Evolutionary conservation across 805 yeast species (phyloP).

Genomic region (Ogataea wickerhamii): DNA sequence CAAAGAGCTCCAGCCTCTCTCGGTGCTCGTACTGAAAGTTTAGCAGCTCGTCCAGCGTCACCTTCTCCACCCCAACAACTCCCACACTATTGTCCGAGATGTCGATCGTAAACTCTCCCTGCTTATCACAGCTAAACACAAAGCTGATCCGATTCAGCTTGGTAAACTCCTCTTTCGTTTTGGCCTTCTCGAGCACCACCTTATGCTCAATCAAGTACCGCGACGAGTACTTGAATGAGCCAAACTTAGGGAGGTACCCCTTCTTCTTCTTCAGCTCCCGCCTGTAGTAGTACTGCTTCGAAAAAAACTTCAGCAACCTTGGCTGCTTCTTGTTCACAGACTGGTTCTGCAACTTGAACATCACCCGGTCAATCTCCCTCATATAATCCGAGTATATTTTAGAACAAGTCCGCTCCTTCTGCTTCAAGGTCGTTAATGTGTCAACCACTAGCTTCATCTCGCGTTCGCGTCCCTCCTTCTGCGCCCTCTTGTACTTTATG

Average conservation of each 20-base stretch:
- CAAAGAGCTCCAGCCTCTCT: conserved; percentile 52
- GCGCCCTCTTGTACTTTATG: conserved; percentile 48
- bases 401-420: conserved; percentile 43
- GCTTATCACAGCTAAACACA: conserved; percentile 70
- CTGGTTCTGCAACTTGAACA: conserved; percentile 41
- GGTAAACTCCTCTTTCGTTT: conserved; percentile 30
- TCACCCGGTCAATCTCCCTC: conserved; percentile 42
- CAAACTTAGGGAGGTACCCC: conserved; percentile 69
- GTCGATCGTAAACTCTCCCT: conserved; percentile 70
- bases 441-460: conserved; percentile 41
- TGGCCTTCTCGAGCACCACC: conserved; percentile 49
- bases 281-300: conserved; percentile 73
- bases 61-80: conserved; percentile 39
- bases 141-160: conserved; percentile 67
- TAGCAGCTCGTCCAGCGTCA: conserved; percentile 70
- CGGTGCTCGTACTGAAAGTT: conserved; percentile 70
- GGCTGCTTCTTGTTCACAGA: conserved; percentile 44
- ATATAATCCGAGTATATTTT: conserved; percentile 46
- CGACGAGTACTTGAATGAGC: conserved; percentile 73
- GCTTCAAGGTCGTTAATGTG: conserved; percentile 41
- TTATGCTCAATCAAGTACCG: conserved; percentile 73
- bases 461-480: conserved; percentile 38
- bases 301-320: conserved; percentile 42
- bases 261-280: conserved; percentile 62
- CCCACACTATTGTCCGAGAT: conserved; percentile 51